Base-by-base conservation (phyloP, 2,329 filamentous ascomycete species). In the Colletotrichum brevisporum region DNA sequence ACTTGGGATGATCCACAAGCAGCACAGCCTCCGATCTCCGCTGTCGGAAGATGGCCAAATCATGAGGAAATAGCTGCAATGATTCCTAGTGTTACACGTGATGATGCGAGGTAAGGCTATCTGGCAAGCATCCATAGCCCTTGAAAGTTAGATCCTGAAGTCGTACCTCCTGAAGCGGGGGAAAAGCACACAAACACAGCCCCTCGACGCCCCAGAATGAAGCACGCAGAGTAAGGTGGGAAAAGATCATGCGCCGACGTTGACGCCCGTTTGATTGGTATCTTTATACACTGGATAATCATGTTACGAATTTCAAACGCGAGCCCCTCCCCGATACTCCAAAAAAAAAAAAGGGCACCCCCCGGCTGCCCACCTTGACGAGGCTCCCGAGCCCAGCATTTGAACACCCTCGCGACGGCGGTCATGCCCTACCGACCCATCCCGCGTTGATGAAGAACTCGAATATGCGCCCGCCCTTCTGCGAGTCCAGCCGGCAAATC, bases 401-500 rank as follows among this genome's bases (percentile, higher is more conserved):
- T 53, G 51, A 53, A 13, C 8, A 50, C 8, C 8, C 24, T 16
- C 10, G 24, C 21, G 12, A n/a, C 16, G 39, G 9, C 8, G 13
- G 21, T 41, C 71, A 97, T 27, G 91, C 92, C 83, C 97, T 96
- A 39, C 91, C 92, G 70, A 98, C 91, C 94, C 95, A 98, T 3
- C 95, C 96, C 64, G 91, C 91, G 77, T 94, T 93, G 71, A 97
- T 93, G 83, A 98, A 95, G 78, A 98, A 98, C 79, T 98, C 96
- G 81, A 95, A 98, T 67, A 98, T 90, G 73, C 94, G 88, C 18
- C 92, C 91, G 0, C 93, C 92, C 79, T 98, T 98, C 72, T 92
- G 92, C 10, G 90, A 89, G 76, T 98, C 95, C 60, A 98, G 88
- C 78, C 90, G 82, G 77, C 92, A 95, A 27, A 98, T 91, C 76